Percentiles rank a stretch among this genome's conserved stretches.
These are phyloP conservation scores for Daedalea quercina DNA, from an alignment of 768 basidiomycete species.

Conservation along the genomic window DNA sequence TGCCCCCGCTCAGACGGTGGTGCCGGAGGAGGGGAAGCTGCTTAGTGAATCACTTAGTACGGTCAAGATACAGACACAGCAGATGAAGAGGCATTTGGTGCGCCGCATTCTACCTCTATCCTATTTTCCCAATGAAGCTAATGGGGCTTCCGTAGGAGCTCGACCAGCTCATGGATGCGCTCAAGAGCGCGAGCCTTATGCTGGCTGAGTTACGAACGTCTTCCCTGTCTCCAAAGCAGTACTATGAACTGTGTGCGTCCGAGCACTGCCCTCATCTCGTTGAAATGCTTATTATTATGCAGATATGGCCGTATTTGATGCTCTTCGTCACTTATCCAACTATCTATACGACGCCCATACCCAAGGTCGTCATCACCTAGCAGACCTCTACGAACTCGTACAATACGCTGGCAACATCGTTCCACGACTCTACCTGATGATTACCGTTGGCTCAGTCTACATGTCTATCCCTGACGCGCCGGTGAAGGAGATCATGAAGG, in stretches of 20 bases:
- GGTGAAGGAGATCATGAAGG: slow-evolving; percentile 99
- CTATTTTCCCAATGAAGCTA: not conserved
- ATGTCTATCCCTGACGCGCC: slow-evolving; percentile 98
- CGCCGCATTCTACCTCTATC: slow-evolving; percentile 9
- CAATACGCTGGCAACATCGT: slow-evolving; percentile 98
- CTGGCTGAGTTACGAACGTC: slow-evolving; percentile 93
- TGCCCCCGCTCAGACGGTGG: slow-evolving; percentile 15
- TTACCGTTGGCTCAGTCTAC: slow-evolving; percentile 98
- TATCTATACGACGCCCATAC: slow-evolving; percentile 96
- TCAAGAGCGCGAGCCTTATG: slow-evolving; percentile 97
- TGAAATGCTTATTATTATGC: slow-evolving; percentile 2
- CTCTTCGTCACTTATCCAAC: slow-evolving; percentile 88
- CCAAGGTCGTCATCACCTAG: slow-evolving; percentile 87
- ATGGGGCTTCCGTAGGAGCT: slow-evolving; percentile 50
- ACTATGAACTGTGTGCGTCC: slow-evolving; percentile 88
- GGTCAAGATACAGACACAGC: slow-evolving; percentile 87
- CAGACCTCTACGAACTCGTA: slow-evolving; percentile 98
- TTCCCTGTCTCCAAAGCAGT: slow-evolving; percentile 91
- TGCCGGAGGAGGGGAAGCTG: slow-evolving; percentile 73
- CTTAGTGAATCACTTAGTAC: slow-evolving; percentile 80
- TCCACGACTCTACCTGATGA: slow-evolving; percentile 94
- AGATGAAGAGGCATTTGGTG: slow-evolving; percentile 92
- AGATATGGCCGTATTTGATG: slow-evolving; percentile 99
- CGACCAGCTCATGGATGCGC: slow-evolving; percentile 97
- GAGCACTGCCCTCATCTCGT: not conserved